Conservation (phyloP, 2,329 filamentous ascomycete species). For the Dactylonectria macrodidyma region DNA sequence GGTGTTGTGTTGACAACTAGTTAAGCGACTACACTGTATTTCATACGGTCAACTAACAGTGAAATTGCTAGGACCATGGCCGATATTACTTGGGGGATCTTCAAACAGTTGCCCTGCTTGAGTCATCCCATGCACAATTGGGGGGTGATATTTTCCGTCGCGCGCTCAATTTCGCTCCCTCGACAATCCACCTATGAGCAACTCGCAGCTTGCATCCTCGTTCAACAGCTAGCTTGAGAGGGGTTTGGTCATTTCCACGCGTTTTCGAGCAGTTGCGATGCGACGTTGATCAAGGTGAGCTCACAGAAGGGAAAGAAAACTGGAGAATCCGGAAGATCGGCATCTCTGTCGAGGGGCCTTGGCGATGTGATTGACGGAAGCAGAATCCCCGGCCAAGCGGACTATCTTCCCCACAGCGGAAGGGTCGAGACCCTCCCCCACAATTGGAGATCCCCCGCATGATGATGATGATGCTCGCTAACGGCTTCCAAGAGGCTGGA, state of each 20-base stretch:
- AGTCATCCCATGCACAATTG: constrained; percentile 4
- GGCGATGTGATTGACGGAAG: constrained; percentile 12
- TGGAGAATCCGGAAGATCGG: neutral
- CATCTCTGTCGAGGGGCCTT: neutral
- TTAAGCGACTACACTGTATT: neutral
- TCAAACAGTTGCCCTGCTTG: constrained; percentile 1
- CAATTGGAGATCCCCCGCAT: constrained; percentile 9
- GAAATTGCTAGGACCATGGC: constrained; percentile 1
- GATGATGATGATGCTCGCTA: neutral
- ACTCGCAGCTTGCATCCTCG: neutral
- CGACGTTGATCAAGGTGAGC: constrained; percentile 1
- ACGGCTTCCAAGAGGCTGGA: neutral
- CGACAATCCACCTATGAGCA: constrained; percentile 32
- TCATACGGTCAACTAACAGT: neutral
- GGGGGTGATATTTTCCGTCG: constrained; percentile 5
- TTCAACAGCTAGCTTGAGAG: neutral
- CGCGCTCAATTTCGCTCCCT: neutral
- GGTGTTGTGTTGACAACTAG: neutral
- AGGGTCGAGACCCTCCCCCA: neutral
- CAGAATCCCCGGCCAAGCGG: constrained; percentile 14
- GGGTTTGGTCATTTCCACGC: neutral
- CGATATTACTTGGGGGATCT: neutral
- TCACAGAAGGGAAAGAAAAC: neutral
- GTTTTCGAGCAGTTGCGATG: neutral
- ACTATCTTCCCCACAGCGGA: constrained; percentile 11